Base-by-base conservation (phyloP, 1,284 basidiomycete species). In the Athelia sp. region DNA sequence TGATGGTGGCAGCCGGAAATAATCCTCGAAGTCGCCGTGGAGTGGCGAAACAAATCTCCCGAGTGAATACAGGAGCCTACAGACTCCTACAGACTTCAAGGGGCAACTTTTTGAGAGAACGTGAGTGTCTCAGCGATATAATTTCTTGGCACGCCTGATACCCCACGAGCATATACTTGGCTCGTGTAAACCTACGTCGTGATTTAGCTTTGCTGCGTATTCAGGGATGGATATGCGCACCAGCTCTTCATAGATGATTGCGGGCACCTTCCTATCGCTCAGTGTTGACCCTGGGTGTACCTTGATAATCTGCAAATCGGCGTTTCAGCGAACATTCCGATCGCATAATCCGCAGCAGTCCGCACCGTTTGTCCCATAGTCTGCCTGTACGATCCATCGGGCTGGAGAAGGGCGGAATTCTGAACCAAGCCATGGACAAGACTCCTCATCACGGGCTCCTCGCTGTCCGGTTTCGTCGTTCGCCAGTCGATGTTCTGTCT, bases 231-330 rank as follows among this genome's bases (percentile, higher is more conserved):
- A 13, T 29, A 13, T 29, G 74, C 88, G 58, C 55, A 95, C 93
- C 58, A 97, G 71, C 64, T 97, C 94, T 62, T 95, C 87, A 61
- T 90, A 98, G 43, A 97, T 77, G 50, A 98, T 92, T 4, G 86
- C 90, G 0, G 85, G 82, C 1, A 84, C 79, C 62, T 89, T 91
- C 61, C 87, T 90, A 53, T 88, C 84, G 53, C 79, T 80, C 53
- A 97, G 63, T 2, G 82, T 79, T 18, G 91, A 94, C 21, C 86
- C 79, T 0, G 94, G 94, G 62, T 97, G 92, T 31, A 98, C 88
- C 65, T 94, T 95, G 54, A 97, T 76, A 22, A 78, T 68, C 89
- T 92, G 47, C 8, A 47, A 24, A 13, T 29, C 13, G 34, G 43
- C 17, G 32, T 46, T 14, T 45, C 44, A 54, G 51, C 26, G 26